Base-by-base conservation (phyloP, 2,329 filamentous ascomycete genomes). In the Cladorrhinum sp. region DNA sequence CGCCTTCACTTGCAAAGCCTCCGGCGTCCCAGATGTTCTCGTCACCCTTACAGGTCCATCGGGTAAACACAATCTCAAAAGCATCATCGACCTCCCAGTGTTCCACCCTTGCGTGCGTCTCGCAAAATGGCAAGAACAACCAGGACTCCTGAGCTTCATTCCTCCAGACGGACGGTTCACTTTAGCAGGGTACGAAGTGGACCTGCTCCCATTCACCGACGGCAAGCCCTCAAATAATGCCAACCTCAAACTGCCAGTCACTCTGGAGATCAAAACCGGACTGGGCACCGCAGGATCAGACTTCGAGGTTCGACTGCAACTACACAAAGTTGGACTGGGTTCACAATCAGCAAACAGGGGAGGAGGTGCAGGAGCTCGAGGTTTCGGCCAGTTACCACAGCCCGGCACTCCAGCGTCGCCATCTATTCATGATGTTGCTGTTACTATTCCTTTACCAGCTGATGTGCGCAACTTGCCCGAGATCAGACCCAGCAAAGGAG, bases 101-200 rank as follows among this genome's bases (percentile, higher is more conserved):
- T 99, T 99, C 68, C 95, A 99, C 72, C 95, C 95, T 0, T 98
- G 95, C 69, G 95, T 99, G 8, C 84, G 95, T 18, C 79, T 99
- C 2, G 89, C 89, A n/a, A 84, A 87, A 64, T 99, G 95, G 95
- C 88, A 88, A 68, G 91, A 96, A 68, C 85, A 86, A 58, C 92
- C 93, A 0, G 95, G 95, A 2, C 90, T 96, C 65, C 79, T 99
- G n/a, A 96, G 91, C 71, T 99, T 99, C 70, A 85, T 99, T 12
- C 95, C 95, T 1, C 95, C 95, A 0, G 95, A 99, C 73, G 95
- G 95, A 29, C 85, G 92, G 49, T 99, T 98, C 73, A 90, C 96
- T 45, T 81, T 99, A 18, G 93, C 92, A 29, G 93, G 92, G 22
- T 99, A 99, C 71, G 93, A 97, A 74, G 92, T 96, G 20, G 91